Evolutionary conservation across 2,329 filamentous ascomycete species (phyloP).

Genomic region (Colletotrichum karsti): DNA sequence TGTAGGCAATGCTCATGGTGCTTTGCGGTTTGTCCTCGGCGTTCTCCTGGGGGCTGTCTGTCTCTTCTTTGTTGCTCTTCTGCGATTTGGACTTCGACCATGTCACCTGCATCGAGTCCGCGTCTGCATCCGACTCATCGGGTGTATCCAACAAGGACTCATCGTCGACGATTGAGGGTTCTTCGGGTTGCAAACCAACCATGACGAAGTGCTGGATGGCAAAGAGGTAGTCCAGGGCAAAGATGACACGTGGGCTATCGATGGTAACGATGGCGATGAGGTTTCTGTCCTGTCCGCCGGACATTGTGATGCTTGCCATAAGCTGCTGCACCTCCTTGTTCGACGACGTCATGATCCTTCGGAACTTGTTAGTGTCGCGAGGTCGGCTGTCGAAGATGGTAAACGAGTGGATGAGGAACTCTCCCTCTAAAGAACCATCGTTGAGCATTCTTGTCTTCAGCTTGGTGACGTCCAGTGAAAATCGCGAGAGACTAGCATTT

Average conservation of each 20-base stretch:
- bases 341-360: conserved; percentile 96
- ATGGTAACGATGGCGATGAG: conserved; percentile 92
- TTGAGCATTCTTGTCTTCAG: conserved; percentile 93
- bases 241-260: conserved; percentile 93
- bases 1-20: conserved; percentile 81
- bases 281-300: conserved; percentile 81
- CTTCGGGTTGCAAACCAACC: conserved; percentile 73
- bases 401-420: conserved; percentile 92
- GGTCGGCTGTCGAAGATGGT: conserved; percentile 93
- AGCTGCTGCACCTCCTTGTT: conserved; percentile 97
- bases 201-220: conserved; percentile 86
- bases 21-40: conserved; percentile 37
- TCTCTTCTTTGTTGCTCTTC: conserved; percentile 32
- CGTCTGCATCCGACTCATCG: conserved; percentile 61
- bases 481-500: conserved; percentile 86
- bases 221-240: conserved; percentile 95
- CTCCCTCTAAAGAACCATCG: conserved; percentile 90
- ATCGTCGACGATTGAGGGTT: conserved; percentile 59
- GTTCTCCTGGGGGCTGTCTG: conserved; percentile 6
- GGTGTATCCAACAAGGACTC: conserved; percentile 64
- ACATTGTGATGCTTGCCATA: conserved; percentile 96
- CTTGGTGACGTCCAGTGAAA: conserved; percentile 91
- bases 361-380: conserved; percentile 91
- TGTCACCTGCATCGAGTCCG: conserved; percentile 63
- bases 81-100: conserved; percentile 47